Evolutionary conservation across 331 rosid genomes (phyloP), one percentile per base, ranked within the genome.

Genomic region (Dryas integrifolia): DNA sequence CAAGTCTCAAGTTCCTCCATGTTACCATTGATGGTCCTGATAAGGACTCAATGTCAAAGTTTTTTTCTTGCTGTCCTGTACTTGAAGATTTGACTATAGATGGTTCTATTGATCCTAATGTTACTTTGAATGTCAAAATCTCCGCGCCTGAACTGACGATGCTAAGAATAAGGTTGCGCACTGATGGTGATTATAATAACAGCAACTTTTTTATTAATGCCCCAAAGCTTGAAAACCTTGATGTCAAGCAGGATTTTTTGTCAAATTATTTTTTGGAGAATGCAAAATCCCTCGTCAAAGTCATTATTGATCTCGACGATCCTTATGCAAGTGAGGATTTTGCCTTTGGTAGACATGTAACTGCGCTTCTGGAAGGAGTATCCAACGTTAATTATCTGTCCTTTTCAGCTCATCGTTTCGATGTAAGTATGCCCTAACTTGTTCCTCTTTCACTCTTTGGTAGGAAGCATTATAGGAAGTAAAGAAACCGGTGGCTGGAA

Each of bases 181-280:
- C 0, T 5, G 9, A 26, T 5, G 13, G 7, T 47, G 16, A 1
- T 13, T 49, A 26, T 48, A 44, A 26, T 43, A n/a, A 67, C 21
- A 6, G 41, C 58, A 48, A 47, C 15, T 35, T 67, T 48, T 30
- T 12, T 24, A 30, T 48, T 47, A 15, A 13, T 15, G 44, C 58
- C 41, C 71, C 71, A 1, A 67, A 48, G 21, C 72, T 67, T 48
- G 45, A 26, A 49, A 7, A 15, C 72, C 16, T 67, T 67, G 24
- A 26, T 30, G 8, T 60, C 11, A 4, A 4, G 11, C 66, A 60
- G 26, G 10, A 38, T 14, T 5, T 9, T 60, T 15, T 3, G 2
- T 14, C 45, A 6, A 11, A 39, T 40, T 61, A 9, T 61, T 40
- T 61, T 39, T 15, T 67, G 24, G n/a, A 67, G 43, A n/a, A 26